Base-by-base conservation (phyloP, 2,329 filamentous ascomycete genomes). In the Sporothrix variecibatus region DNA sequence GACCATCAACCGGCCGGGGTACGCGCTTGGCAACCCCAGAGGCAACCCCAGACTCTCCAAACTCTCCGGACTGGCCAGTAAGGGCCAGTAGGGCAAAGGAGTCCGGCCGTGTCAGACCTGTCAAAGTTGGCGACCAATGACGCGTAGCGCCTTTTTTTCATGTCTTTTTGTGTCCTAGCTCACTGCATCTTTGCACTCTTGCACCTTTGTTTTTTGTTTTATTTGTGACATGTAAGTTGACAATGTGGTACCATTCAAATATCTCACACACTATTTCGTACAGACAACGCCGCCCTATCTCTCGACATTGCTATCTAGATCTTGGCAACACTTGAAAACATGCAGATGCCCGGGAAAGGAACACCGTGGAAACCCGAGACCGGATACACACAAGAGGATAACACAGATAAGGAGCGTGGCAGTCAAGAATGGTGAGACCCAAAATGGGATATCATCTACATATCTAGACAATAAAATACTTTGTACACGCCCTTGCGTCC, bases 21-120 rank as follows among this genome's bases (percentile, higher is more conserved):
- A 34, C 34, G 58, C 28, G 58, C 28, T 62, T 62, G 58, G 58
- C 58, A 62, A 34, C 31, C 58, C n/a, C n/a, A n/a, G n/a, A n/a
- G n/a, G n/a, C n/a, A n/a, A n/a, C n/a, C n/a, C 53, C 53, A 31
- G 53, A 58, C 53, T 58, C 12, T 58, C 26, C 12, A 26, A n/a
- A n/a, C n/a, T n/a, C n/a, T n/a, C n/a, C 26, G 53, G 53, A n/a
- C 7, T 58, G 23, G n/a, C 53, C 53, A 6, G n/a, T 26, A 23
- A 12, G 12, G 15, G n/a, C n/a, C n/a, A n/a, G n/a, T n/a, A n/a
- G n/a, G n/a, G n/a, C n/a, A 4, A 12, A 6, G 53, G 23, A 58
- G 53, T n/a, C 53, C n/a, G 53, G 46, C 1, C 12, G 46, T 49
- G 46, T 20, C 17, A 49, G 46, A 49, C 17, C 46, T 49, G 15